Evolutionary conservation across 306 rosid genomes (phyloP), one percentile per base, ranked within the genome.

Genomic region (Styphnolobium japonicum): DNA sequence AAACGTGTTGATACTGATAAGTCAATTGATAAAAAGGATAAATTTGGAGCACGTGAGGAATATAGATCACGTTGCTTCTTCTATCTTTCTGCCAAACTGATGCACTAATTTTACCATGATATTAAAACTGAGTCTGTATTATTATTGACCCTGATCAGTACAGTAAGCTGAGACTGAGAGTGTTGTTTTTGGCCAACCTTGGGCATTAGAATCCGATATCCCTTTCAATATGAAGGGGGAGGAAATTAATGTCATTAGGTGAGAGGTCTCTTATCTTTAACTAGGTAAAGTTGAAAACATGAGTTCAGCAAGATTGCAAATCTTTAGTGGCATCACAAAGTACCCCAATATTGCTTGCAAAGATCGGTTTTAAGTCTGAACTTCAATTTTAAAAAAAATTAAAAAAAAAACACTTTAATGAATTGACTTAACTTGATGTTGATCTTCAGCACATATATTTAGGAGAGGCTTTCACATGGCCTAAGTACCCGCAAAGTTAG

Each of bases 1-100:
- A 19, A 43, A 43, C 49, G 49, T 11, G 49, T 43, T 43, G 16
- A 43, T 43, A 3, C 16, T 43, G n/a, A 43, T 2, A 43, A 43
- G 4, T 42, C 3, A 43, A 14, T 73, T 52, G 37, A 48, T 18
- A 14, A 65, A 73, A 40, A 10, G 23, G 37, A 73, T 19, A 21
- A 49, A 27, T 14, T 61, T 60, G 69, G 73, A 76, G 14, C 81
- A 82, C 49, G 63, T 60, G 81, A 82, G 10, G 62, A 81, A 81
- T 21, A 75, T 34, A 58, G 51, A 3, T 82, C 79, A 37, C 45
- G 4, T 65, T 29, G 75, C 37, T 72, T 45, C 19, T 27, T 80
- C 19, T 10, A 12, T 29, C 2, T 5, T 25, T 7, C 27, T 11
- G 68, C 55, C 43, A 4, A 40, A 10, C 16, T 4, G 19, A 61